Percentiles rank a stretch among this genome's conserved stretches.
Conservation (phyloP, 2,329 filamentous ascomycete species). For the Pseudogymnoascus sp. region DNA sequence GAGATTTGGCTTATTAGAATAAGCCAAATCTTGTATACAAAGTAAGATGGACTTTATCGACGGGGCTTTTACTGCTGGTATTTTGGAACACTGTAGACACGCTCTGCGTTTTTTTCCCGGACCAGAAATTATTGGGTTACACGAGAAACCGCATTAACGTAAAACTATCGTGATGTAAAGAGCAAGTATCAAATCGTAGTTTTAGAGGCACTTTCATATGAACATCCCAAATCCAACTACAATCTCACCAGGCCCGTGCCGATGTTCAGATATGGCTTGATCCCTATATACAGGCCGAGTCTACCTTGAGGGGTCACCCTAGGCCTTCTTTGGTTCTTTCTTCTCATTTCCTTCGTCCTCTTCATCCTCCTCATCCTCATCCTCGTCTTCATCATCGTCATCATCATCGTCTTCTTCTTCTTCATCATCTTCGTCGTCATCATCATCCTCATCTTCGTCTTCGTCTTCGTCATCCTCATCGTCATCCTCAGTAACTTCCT, state of each 20-base stretch:
- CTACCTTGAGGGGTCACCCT: slow-evolving; percentile 25
- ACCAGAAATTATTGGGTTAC: background rate
- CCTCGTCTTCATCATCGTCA: slow-evolving; percentile 15
- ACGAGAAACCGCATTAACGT: background rate
- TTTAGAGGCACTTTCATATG: background rate
- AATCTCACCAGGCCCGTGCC: background rate
- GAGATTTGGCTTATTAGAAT: background rate
- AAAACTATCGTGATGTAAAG: background rate
- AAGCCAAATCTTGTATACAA: background rate
- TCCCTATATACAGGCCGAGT: slow-evolving; percentile 10
- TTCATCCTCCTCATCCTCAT: slow-evolving; percentile 30
- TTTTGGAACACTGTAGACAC: background rate
- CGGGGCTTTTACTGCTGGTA: background rate
- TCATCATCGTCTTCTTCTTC: background rate
- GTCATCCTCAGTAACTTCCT: slow-evolving; percentile 23
- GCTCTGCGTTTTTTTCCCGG: background rate
- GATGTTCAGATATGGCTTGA: background rate
- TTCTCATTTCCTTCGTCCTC: slow-evolving; percentile 28
- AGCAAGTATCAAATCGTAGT: background rate
- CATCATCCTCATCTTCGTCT: slow-evolving; percentile 3
- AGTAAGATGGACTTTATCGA: background rate
- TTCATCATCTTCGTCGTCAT: background rate
- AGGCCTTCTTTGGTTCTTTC: slow-evolving; percentile 26
- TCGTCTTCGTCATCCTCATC: slow-evolving; percentile 19
- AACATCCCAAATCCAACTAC: slow-evolving; percentile 5